Conservation (phyloP, 148 eudicot species). For the Euryodendron excelsum region DNA sequence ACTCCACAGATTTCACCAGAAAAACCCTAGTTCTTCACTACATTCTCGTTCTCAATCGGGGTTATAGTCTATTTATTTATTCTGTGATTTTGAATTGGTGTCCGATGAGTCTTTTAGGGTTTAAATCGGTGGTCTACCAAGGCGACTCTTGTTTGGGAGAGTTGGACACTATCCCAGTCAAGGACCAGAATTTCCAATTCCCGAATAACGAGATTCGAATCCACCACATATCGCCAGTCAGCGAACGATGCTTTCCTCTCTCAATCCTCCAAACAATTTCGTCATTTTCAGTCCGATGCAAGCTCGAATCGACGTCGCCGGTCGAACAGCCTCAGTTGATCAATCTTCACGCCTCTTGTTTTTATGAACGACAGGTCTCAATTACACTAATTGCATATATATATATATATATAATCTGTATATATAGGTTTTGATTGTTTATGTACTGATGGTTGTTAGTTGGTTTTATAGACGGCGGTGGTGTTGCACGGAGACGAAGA, state of each 20-base stretch:
- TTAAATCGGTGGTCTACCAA: slow-evolving; percentile 57
- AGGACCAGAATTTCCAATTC: slow-evolving; percentile 47
- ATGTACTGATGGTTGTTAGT: slow-evolving; percentile 5
- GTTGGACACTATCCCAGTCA: slow-evolving; percentile 45
- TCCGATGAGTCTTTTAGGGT: slow-evolving; percentile 61
- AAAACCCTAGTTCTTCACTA: background rate
- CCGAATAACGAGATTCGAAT: slow-evolving; percentile 84
- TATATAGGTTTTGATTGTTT: background rate
- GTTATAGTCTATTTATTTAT: background rate
- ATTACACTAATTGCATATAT: background rate
- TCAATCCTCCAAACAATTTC: slow-evolving; percentile 70
- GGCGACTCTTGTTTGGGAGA: slow-evolving; percentile 63
- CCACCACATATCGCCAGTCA: slow-evolving; percentile 42
- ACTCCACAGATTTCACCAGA: background rate
- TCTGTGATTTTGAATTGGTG: background rate
- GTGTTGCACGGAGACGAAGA: slow-evolving; percentile 69
- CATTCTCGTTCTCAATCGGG: background rate
- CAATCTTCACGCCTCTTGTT: slow-evolving; percentile 64
- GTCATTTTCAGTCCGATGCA: slow-evolving; percentile 60
- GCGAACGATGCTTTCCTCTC: slow-evolving; percentile 74
- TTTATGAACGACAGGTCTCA: slow-evolving; percentile 64
- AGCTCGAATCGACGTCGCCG: slow-evolving; percentile 57
- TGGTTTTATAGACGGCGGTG: slow-evolving; percentile 66
- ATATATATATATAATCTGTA: background rate
- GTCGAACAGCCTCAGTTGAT: slow-evolving; percentile 42